Percentiles rank a stretch among this genome's conserved stretches.
These are phyloP conservation scores for Nemania bipapillata DNA, from an alignment of 2,329 filamentous ascomycete species.

Conservation along the genomic window DNA sequence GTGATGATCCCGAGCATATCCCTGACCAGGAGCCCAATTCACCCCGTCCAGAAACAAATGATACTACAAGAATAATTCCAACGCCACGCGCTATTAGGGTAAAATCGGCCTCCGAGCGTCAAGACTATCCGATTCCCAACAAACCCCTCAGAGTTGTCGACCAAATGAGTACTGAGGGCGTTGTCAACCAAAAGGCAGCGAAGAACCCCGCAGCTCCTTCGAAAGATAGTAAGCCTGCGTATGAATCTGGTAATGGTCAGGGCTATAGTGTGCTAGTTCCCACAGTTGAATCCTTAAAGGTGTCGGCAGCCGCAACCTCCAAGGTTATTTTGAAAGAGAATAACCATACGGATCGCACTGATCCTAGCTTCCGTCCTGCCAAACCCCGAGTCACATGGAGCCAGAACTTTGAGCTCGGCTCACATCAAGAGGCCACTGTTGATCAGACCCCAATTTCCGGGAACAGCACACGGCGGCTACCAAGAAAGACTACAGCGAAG, in stretches of 20 bases:
- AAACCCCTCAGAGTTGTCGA: not conserved
- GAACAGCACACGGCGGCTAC: not conserved
- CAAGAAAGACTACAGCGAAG: not conserved
- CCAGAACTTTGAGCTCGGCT: not conserved
- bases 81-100: not conserved
- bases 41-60: not conserved
- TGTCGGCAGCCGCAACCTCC: not conserved
- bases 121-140: not conserved
- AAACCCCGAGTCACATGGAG: not conserved
- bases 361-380: not conserved
- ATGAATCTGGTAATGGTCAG: not conserved
- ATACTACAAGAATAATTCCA: not conserved
- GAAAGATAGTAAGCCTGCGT: not conserved
- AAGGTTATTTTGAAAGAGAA: not conserved
- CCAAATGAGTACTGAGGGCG: not conserved
- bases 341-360: not conserved
- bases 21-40: not conserved
- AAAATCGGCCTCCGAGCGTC: not conserved
- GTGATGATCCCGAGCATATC: not conserved
- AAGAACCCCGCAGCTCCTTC: not conserved
- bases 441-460: not conserved
- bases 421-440: not conserved
- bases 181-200: not conserved
- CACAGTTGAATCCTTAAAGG: not conserved
- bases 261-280: not conserved